A percentile compares a stretch with the other conserved stretches of the same genome.
These are phyloP conservation scores for Adenanthera pavonina DNA, from an alignment of 306 rosid genomes.

Conservation along the genomic window DNA sequence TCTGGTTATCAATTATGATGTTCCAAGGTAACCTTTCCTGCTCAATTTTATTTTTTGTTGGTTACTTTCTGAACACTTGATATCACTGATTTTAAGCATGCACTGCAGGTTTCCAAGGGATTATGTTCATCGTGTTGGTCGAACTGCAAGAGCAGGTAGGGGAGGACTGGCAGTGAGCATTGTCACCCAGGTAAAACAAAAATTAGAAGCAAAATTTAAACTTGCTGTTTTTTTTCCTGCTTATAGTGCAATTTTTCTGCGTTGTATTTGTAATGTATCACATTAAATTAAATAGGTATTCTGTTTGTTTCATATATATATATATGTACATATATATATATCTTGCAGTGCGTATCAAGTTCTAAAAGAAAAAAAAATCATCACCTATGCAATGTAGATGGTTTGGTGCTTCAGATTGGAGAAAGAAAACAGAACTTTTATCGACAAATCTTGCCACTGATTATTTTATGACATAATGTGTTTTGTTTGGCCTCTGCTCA, in stretches of 20 bases:
- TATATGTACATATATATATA: background rate
- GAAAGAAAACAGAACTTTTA: background rate
- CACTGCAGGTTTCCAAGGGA: constrained; percentile 74
- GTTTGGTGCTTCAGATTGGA: background rate
- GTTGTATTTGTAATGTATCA: constrained; percentile 5
- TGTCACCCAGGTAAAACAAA: constrained; percentile 65
- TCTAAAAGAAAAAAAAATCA: background rate
- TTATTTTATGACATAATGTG: too few relatives aligned
- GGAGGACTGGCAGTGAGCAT: constrained; percentile 82
- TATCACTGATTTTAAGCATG: constrained; percentile 33
- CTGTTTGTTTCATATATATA: background rate
- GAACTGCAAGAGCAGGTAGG: constrained; percentile 95
- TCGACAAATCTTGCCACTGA: background rate
- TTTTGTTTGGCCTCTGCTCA: background rate
- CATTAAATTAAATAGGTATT: background rate
- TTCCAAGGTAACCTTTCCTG: constrained; percentile 71
- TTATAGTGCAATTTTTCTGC: constrained; percentile 8
- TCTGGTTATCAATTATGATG: constrained; percentile 84
- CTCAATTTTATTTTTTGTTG: constrained; percentile 16
- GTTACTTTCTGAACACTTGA: constrained; percentile 19
- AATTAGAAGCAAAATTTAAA: constrained; percentile 8
- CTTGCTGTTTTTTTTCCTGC: constrained; percentile 3
- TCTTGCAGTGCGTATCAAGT: background rate
- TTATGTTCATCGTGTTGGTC: constrained; percentile 93
- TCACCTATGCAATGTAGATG: background rate